A percentile compares a stretch with the other conserved stretches of the same genome.
These are phyloP conservation scores for Chlorella sp. DNA, from an alignment of 139 green algal species.

Conservation along the genomic window DNA sequence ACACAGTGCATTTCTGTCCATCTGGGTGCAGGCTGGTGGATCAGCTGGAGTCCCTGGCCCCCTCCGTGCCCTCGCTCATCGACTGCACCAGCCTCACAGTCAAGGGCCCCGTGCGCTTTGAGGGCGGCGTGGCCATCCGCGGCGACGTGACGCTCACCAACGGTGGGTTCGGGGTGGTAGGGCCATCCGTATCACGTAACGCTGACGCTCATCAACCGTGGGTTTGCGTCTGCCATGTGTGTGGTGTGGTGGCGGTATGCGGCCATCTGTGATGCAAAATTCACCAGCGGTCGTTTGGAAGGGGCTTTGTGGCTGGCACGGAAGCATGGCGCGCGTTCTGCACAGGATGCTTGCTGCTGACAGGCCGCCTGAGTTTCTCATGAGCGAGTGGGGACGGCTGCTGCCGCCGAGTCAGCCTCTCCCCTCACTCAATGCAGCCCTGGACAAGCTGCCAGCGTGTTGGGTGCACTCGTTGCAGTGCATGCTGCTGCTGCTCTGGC, in stretches of 20 bases:
- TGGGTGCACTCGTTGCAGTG: background rate
- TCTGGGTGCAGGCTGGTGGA: slow-evolving; percentile 72
- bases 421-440: background rate
- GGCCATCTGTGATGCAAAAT: background rate
- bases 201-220: too few species aligned
- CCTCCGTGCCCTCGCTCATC: slow-evolving; percentile 64
- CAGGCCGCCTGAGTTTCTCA: background rate
- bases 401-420: background rate
- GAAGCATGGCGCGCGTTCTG: too few species aligned
- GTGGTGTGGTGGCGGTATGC: background rate
- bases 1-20: background rate
- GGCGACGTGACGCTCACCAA: slow-evolving; percentile 62
- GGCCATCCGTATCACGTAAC: too few species aligned
- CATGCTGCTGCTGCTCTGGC: background rate
- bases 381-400: too few species aligned
- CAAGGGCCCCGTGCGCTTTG: slow-evolving; percentile 76
- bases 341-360: background rate
- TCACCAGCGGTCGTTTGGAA: background rate
- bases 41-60: slow-evolving; percentile 72
- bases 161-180: background rate
- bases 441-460: background rate
- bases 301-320: too few species aligned
- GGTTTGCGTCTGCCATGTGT: too few species aligned
- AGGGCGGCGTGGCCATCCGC: slow-evolving; percentile 49
- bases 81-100: slow-evolving; percentile 70